Base-by-base conservation (phyloP, 495 filamentous ascomycete species). In the Penicillium arizonense region DNA sequence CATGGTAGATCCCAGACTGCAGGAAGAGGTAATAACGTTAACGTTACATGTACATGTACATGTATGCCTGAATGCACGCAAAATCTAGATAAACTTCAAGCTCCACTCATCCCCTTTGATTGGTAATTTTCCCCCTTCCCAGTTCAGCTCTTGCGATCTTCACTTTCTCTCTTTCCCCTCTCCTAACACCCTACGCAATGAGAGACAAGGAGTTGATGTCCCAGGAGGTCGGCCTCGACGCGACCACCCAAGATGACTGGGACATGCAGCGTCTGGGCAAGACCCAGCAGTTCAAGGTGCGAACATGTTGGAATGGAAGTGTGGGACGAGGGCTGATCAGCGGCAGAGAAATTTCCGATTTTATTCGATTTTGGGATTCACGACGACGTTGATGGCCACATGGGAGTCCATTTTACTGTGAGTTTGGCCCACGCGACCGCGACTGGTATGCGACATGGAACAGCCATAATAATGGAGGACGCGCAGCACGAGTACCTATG, bases 401-500 rank as follows among this genome's bases (percentile, higher is more conserved):
- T 80, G 76, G 76, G 76, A 80, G 46, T 73, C 68, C 12, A 67
- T 75, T 37, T 44, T 75, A 24, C 64, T 73, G 64, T 68, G 47
- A 63, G 64, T 50, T n/a, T 9, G 9, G 13, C 28, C 28, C 28
- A 50, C 18, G 21, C 38, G 30, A 50, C 32, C 12, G n/a, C 13
- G 13, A 26, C 28, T 30, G 28, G 28, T 9, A 30, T 30, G 16
- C 39, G 6, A 20, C 13, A 6, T n/a, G n/a, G n/a, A 21, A 32
- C 30, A 3, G 12, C 33, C 18, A 36, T 20, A 50, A 35, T 47
- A 16, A 46, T 37, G 42, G 35, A 35, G 37, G 20, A 11, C 20
- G 18, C 21, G n/a, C 36, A 63, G 63, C 16, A 71, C 72, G 36
- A 63, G 70, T 45, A 69, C 61, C 41, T 67, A 70, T 44, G 74